Base-by-base conservation (phyloP, 805 yeast species). In the Yarrowia alimentaria region DNA sequence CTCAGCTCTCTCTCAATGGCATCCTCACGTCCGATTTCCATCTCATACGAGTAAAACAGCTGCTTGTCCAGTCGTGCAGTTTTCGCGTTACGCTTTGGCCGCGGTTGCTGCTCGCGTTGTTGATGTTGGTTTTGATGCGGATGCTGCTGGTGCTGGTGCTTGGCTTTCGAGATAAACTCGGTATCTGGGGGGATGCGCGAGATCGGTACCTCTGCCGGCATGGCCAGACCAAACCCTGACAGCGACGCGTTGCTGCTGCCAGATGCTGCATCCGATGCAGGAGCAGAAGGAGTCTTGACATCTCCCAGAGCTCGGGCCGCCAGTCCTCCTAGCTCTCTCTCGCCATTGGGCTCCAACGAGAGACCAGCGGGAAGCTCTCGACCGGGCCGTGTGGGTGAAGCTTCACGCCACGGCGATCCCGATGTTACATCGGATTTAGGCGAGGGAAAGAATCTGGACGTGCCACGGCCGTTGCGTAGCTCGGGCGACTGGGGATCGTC, bases 111-210 rank as follows among this genome's bases (percentile, higher is more conserved):
- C 51, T 25, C 14, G 29, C 28, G 51, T 17, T 14, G 33, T 43
- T 25, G 28, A 29, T 33, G 48, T 30, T 8, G 38, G 32, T 24
- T 16, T 37, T 28, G 53, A 25, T 14, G 31, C 40, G 4, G 26
- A 33, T 31, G 42, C 29, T 26, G 29, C 20, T 17, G 16, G 16
- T 35, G 24, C 21, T 26, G 26, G 47, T 26, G 33, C 19, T 28
- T 40, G 33, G 32, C 3, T 25, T 40, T 40, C 10, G 47, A 40
- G 33, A 40, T 40, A 28, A 26, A 40, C 25, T 40, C 47, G 19
- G 47, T 40, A 21, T 40, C 47, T 9, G 47, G 47, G 14, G 47
- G 47, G 47, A 40, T 40, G 47, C 47, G 47, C 33, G 47, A 40
- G 33, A 40, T 40, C 19, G 47, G 47, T 22, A 40, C 47, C 13